These are phyloP conservation scores for Auriculariales sp. DNA, from an alignment of 768 basidiomycete genomes.

Conservation along the genomic window DNA sequence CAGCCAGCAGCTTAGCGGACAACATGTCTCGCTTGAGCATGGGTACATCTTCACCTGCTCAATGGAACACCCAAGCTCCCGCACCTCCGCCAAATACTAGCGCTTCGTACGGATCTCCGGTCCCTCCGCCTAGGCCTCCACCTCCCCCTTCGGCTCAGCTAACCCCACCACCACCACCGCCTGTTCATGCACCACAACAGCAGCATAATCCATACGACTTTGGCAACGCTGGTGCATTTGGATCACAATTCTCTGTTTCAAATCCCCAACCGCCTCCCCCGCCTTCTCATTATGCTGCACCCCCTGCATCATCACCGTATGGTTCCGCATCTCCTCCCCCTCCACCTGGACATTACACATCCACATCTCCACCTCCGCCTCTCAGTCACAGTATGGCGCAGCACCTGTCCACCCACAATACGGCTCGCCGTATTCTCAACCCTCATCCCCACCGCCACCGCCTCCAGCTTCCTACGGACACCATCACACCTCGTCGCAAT, in stretches of 20 bases:
- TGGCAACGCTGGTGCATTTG: neutral
- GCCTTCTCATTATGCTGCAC: too few relatives aligned
- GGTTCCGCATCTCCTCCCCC: neutral
- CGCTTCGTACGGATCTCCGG: slow-evolving; percentile 13
- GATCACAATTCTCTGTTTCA: neutral
- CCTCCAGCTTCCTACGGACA: neutral
- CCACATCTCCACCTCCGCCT: neutral
- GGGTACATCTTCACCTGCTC: slow-evolving; percentile 6
- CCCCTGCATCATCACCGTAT: neutral
- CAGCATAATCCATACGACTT: slow-evolving; percentile 4
- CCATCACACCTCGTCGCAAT: neutral
- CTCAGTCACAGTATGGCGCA: too few relatives aligned
- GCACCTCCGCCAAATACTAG: slow-evolving; percentile 10
- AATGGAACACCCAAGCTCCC: slow-evolving; percentile 10
- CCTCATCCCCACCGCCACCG: neutral
- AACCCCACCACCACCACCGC: slow-evolving; percentile 3
- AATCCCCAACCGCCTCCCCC: neutral
- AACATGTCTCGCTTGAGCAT: slow-evolving; percentile 9
- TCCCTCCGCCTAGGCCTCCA: slow-evolving; percentile 13
- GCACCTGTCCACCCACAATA: too few relatives aligned
- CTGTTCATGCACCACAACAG: slow-evolving; percentile 11
- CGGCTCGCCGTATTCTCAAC: neutral
- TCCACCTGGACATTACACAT: neutral
- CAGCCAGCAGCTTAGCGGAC: neutral
- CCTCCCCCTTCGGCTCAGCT: slow-evolving; percentile 8